These are phyloP conservation scores for Breynia disticha DNA, from an alignment of 441 rosid genomes.

Conservation along the genomic window DNA sequence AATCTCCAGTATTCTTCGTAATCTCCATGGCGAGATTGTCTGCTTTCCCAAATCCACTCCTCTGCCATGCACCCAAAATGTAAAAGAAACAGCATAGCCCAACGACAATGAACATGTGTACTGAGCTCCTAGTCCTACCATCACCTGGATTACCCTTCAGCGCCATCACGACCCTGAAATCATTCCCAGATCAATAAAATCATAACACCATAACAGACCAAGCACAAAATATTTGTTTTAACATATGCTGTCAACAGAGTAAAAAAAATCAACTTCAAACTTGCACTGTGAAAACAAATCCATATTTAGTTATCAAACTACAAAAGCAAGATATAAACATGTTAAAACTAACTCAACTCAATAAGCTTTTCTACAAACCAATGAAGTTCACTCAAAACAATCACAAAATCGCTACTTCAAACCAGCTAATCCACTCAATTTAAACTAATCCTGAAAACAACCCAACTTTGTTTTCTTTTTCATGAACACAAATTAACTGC, in stretches of 20 bases:
- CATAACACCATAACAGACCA: background rate
- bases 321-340: background rate
- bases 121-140: conserved; percentile 70
- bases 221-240: background rate
- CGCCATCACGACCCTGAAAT: conserved; percentile 47
- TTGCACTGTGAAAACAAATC: too few relatives aligned
- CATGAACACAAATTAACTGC: background rate
- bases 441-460: background rate
- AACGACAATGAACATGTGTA: conserved; percentile 67
- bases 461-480: background rate
- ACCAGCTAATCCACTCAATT: background rate
- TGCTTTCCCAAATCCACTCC: conserved; percentile 96
- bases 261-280: too few relatives aligned
- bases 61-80: conserved; percentile 93
- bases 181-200: background rate
- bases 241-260: background rate
- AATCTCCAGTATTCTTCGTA: conserved; percentile 69
- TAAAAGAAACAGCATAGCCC: conserved; percentile 89
- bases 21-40: conserved; percentile 86
- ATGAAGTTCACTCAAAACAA: too few relatives aligned
- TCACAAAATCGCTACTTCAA: too few relatives aligned
- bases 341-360: background rate
- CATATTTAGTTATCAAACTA: too few relatives aligned
- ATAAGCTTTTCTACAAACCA: too few relatives aligned
- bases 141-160: conserved; percentile 55